phyloP scores from a whole-genome alignment of 1,139 yeast genomes.

The Spathaspora sp. region DNA sequence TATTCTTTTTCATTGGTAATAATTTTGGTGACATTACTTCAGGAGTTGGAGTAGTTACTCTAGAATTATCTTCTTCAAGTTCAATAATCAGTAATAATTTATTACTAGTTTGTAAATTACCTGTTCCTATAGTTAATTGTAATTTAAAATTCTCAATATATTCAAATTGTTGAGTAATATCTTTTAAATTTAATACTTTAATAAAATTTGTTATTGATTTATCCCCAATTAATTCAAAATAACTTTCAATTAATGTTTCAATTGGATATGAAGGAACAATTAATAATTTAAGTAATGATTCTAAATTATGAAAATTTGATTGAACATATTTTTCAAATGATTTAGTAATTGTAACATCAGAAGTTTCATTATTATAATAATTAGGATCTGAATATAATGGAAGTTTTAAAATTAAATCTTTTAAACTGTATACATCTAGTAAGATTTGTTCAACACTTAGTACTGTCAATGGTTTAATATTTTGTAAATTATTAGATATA shows the following conservation, averaged over 20 bases:
- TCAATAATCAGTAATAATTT: constrained; percentile 35
- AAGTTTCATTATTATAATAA: constrained; percentile 19
- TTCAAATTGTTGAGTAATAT: constrained; percentile 49
- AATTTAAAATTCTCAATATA: constrained; percentile 61
- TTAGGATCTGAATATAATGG: constrained; percentile 46
- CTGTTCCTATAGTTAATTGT: constrained; percentile 51
- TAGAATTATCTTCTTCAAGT: constrained; percentile 16
- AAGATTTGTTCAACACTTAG: constrained; percentile 79
- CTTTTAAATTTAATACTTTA: constrained; percentile 66
- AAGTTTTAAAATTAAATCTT: constrained; percentile 51
- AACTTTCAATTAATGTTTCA: constrained; percentile 62
- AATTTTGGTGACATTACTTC: constrained; percentile 28
- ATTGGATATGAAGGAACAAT: constrained; percentile 62
- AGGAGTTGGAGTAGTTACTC: constrained; percentile 17
- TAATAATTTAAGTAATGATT: constrained; percentile 63
- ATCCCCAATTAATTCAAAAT: constrained; percentile 70
- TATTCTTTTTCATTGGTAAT: constrained; percentile 26
- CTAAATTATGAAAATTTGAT: constrained; percentile 52
- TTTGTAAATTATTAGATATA: constrained; percentile 57
- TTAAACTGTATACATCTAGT: constrained; percentile 66
- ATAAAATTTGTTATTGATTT: constrained; percentile 58
- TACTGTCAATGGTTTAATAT: constrained; percentile 64
- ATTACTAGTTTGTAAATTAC: constrained; percentile 39
- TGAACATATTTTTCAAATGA: constrained; percentile 52
- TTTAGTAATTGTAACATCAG: constrained; percentile 23